Evolutionary conservation across 352 stramenopile species (phyloP).

Genomic region (Pythium dissotocum): DNA sequence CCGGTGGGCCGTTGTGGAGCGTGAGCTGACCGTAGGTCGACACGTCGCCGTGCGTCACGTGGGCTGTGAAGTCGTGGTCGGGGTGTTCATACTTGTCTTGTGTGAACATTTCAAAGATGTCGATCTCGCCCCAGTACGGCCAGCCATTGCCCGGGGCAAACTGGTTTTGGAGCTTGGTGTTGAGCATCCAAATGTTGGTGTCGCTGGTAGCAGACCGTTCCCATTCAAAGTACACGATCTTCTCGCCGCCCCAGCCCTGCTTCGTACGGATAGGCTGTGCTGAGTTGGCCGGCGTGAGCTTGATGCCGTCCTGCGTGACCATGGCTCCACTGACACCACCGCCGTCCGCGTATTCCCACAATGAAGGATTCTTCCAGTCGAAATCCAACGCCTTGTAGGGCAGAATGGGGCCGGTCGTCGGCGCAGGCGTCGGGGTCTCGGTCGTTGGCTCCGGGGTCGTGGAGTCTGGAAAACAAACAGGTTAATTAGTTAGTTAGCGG

Average conservation of each 20-base stretch:
- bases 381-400: conserved; percentile 61
- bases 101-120: conserved; percentile 87
- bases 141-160: conserved; percentile 60
- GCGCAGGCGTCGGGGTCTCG: conserved; percentile 18
- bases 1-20: conserved; percentile 65
- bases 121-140: conserved; percentile 76
- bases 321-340: conserved; percentile 35
- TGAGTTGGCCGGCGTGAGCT: conserved; percentile 50
- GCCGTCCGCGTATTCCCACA: conserved; percentile 64
- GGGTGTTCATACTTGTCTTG: conserved; percentile 45
- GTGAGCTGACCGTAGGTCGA: conserved; percentile 70
- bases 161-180: conserved; percentile 68
- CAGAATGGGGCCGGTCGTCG: conserved; percentile 33
- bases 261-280: conserved; percentile 60
- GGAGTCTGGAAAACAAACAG: not conserved
- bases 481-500: not conserved
- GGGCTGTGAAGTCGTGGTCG: conserved; percentile 54
- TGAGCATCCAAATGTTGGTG: conserved; percentile 87
- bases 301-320: conserved; percentile 55
- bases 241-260: conserved; percentile 65
- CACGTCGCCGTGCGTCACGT: conserved; percentile 36
- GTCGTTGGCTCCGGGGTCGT: conserved; percentile 24
- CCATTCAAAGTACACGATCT: conserved; percentile 76
- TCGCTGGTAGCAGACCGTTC: conserved; percentile 58
- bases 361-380: conserved; percentile 59